Base-by-base conservation (phyloP, 805 yeast genomes). In the Kurtzmaniella fragi region DNA sequence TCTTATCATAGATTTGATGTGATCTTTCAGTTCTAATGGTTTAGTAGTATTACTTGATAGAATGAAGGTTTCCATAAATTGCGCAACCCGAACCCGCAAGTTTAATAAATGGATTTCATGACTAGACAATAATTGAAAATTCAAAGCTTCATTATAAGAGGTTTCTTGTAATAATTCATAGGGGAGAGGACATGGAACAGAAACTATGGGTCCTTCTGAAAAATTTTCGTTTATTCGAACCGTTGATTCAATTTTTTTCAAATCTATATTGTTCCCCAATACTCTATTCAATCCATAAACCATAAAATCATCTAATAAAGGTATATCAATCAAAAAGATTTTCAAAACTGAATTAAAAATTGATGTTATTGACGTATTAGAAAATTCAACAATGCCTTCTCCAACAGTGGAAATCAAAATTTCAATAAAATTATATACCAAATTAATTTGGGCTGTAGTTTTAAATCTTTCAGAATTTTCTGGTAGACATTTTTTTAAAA, bases 211-310 rank as follows among this genome's bases (percentile, higher is more conserved):
- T 31, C 53, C 51, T 32, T 55, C 49, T 10, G 59, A 39, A 31
- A 40, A 29, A 37, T 54, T 59, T 31, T 48, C 44, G 2, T 48
- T 42, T 12, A 42, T 37, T 1, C 79, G 75, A 4, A 76, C 58
- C 3, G 75, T 52, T 23, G 61, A 53, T 15, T 70, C 71, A 27
- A 80, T 48, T 14, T 74, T 61, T 10, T 43, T 45, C 23, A 67
- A 58, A 48, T 73, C 76, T 1, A 45, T 40, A 42, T 75, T 77
- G 45, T 75, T 73, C 0, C 86, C 86, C 25, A 77, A 38, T 3
- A 67, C 44, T 41, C 82, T 52, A 50, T 77, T 80, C 34, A 81
- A 56, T 0, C 86, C 84, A 47, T 62, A 74, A 34, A 77, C 61
- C 47, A 66, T 59, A 48, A 74, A 68, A 42, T 67, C 72, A 3